Evolutionary conservation across 768 basidiomycete species (phyloP), one percentile per base, ranked within the genome.

Genomic region (Leccinum sublutescens): DNA sequence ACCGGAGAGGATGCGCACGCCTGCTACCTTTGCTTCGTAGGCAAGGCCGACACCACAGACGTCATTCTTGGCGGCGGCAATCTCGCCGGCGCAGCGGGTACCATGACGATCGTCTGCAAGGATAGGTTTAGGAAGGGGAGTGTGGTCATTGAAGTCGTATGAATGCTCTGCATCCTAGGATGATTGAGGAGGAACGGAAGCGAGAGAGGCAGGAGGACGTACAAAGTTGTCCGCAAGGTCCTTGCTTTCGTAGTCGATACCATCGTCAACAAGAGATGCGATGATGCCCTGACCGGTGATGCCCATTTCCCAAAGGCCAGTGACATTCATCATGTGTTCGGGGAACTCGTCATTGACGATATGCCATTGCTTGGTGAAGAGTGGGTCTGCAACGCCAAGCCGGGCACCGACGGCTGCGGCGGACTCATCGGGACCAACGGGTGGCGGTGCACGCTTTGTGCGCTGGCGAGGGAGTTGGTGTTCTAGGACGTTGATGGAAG

Each of bases 141-240:
- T 85, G 68, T 98, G 94, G 69, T 96, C 94, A 72, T 99, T 99
- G 74, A 94, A 99, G 73, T 99, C 95, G 70, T 94, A 91, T 0
- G 95, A 98, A 59, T 95, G 87, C 23, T 84, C 85, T 11, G 88
- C 84, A 68, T 88, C 92, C 95, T 97, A 62, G 2, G 33, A 52
- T 12, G 43, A n/a, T 45, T 64, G 43, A 52, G 51, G 15, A 7
- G 10, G n/a, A 45, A 9, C 23, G 14, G 7, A 11, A 45, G 51
- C 5, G 40, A 3, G 27, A 55, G 21, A 56, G 23, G 2, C 23
- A 15, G 15, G 36, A 52, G 40, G 19, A 82, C 94, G 67, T 70
- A 98, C 97, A 74, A 98, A 99, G 74, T 98, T 99, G 38, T 79
- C 87, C 31, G 85, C 84, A 47, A 99, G 79, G 74, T 99, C 97